Conservation (phyloP, 2,329 filamentous ascomycete species). For the Penicillium concentricum region DNA sequence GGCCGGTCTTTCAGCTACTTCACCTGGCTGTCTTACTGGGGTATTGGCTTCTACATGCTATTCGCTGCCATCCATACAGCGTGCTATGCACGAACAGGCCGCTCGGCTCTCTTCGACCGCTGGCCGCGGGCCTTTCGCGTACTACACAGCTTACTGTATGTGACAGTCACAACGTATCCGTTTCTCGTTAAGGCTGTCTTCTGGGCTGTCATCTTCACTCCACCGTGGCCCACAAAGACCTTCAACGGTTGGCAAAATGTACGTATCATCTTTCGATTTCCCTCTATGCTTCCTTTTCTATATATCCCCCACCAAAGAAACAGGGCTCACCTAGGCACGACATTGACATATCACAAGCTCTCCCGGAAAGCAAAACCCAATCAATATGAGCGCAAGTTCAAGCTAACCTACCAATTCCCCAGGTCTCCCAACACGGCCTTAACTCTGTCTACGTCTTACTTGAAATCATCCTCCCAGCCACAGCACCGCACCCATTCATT, state of each 20-base stretch:
- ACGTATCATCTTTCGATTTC: slow-evolving; percentile 13
- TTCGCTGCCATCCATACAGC: slow-evolving; percentile 67
- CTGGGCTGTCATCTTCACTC: slow-evolving; percentile 62
- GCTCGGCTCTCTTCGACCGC: slow-evolving; percentile 56
- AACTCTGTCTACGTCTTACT: slow-evolving; percentile 74
- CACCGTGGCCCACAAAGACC: slow-evolving; percentile 51
- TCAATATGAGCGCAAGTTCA: neutral
- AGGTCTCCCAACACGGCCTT: slow-evolving; percentile 70
- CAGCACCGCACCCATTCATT: slow-evolving; percentile 60
- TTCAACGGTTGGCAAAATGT: slow-evolving; percentile 58
- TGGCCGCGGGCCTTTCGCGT: slow-evolving; percentile 63
- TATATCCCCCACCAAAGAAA: neutral
- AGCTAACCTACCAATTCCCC: neutral
- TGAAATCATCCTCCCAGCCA: slow-evolving; percentile 69
- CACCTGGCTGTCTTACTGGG: slow-evolving; percentile 80
- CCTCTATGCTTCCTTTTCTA: neutral
- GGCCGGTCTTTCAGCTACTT: slow-evolving; percentile 73
- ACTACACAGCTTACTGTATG: slow-evolving; percentile 65
- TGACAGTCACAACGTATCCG: slow-evolving; percentile 62
- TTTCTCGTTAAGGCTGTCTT: slow-evolving; percentile 70
- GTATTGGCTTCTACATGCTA: slow-evolving; percentile 74
- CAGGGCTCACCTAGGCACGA: too few relatives aligned
- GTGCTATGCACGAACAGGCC: slow-evolving; percentile 59
- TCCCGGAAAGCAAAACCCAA: neutral
- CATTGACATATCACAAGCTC: too few relatives aligned